Percentiles rank a stretch among this genome's conserved stretches.
Conservation (phyloP, 2,329 filamentous ascomycete genomes). For the Xylariaceae sp. region DNA sequence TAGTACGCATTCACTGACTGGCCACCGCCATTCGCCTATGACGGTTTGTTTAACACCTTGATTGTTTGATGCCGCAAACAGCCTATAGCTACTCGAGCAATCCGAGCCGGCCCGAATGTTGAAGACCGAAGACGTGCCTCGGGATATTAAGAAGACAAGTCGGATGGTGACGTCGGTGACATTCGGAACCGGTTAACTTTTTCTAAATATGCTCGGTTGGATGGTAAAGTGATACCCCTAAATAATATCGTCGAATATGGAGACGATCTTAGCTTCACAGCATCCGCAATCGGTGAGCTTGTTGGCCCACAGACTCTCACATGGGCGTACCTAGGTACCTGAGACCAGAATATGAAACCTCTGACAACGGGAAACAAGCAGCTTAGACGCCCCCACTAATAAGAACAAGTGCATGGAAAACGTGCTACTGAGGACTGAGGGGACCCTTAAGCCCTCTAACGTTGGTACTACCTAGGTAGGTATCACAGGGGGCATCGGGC, state of each 20-base stretch:
- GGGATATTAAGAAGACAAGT: slow-evolving; percentile 13
- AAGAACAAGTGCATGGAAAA: background rate
- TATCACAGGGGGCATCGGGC: background rate
- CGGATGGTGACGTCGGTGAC: slow-evolving; percentile 6
- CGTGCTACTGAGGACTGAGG: background rate
- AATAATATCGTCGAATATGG: slow-evolving; percentile 17
- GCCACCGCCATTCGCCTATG: background rate
- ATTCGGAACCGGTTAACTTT: slow-evolving; percentile 6
- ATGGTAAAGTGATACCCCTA: slow-evolving; percentile 5
- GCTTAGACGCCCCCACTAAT: too few species aligned
- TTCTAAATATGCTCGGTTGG: background rate
- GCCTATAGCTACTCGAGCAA: background rate
- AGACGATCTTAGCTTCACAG: slow-evolving; percentile 1
- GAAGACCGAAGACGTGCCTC: slow-evolving; percentile 12
- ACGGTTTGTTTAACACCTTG: background rate
- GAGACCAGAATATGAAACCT: background rate
- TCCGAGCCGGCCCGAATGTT: slow-evolving; percentile 23
- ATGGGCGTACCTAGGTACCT: slow-evolving; percentile 7
- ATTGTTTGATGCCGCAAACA: slow-evolving; percentile 17
- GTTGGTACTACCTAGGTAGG: too few species aligned
- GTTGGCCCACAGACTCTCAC: slow-evolving; percentile 8
- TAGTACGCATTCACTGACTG: background rate
- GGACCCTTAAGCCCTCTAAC: too few species aligned
- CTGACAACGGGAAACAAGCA: background rate
- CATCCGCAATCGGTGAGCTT: slow-evolving; percentile 3